Evolutionary conservation across 2,329 filamentous ascomycete species (phyloP).

Genomic region (Zelopaecilomyces penicillatus): DNA sequence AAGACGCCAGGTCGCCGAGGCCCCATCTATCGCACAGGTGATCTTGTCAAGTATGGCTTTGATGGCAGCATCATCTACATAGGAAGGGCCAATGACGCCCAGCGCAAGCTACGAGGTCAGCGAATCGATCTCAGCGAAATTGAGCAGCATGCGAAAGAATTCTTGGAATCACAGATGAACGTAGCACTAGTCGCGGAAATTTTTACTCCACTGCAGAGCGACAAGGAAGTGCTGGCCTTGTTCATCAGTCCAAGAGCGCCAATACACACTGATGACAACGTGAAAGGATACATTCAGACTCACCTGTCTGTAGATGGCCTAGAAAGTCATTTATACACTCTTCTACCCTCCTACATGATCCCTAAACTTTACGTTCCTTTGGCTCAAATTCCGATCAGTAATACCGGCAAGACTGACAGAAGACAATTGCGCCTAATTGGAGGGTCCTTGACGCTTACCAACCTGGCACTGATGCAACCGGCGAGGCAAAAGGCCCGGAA

Average conservation of each 20-base stretch:
- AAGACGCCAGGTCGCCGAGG: background rate
- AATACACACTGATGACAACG: too few species aligned
- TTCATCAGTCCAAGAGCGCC: background rate
- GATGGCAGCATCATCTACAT: constrained; percentile 1
- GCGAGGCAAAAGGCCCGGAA: constrained; percentile 6
- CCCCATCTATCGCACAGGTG: constrained; percentile 2
- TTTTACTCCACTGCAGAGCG: background rate
- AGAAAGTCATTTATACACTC: background rate
- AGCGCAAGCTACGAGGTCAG: constrained; percentile 29
- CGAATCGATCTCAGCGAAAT: constrained; percentile 33
- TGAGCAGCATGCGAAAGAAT: constrained; percentile 3
- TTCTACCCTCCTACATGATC: constrained; percentile 3
- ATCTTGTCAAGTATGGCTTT: constrained; percentile 2
- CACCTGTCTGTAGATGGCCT: too few species aligned
- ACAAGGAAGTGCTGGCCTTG: constrained; percentile 2
- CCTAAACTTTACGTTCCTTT: constrained; percentile 4
- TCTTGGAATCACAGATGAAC: background rate
- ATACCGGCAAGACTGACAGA: constrained; percentile 7
- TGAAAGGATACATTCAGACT: too few species aligned
- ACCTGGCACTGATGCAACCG: constrained; percentile 3
- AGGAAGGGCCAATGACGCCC: background rate
- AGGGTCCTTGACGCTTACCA: constrained; percentile 3
- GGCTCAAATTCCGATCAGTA: background rate
- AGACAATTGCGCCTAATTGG: constrained; percentile 5
- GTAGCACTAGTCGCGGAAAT: constrained; percentile 7